Conservation (phyloP, 176 grass and related monocot genomes). For the Raddia distichophylla region DNA sequence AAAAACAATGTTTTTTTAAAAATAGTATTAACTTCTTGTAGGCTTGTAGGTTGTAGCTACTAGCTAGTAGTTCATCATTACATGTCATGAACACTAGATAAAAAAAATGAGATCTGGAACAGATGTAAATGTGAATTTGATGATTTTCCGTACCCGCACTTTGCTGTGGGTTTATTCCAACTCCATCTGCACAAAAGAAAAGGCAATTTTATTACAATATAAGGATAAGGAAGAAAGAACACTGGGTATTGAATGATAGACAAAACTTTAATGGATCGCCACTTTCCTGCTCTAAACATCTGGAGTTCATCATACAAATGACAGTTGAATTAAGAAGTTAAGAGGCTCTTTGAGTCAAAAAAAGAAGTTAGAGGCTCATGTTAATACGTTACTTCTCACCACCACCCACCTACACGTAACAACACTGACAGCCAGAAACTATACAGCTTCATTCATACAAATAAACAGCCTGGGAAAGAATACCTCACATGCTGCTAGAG, state of each 20-base stretch:
- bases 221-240: neutral
- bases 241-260: neutral
- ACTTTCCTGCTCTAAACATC: neutral
- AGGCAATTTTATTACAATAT: neutral
- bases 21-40: neutral
- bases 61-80: neutral
- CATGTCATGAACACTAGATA: neutral
- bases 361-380: neutral
- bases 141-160: constrained; percentile 71
- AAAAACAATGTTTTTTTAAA: neutral
- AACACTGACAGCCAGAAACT: neutral
- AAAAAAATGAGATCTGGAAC: neutral
- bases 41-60: neutral
- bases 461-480: neutral
- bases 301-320: neutral
- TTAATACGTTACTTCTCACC: neutral
- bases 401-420: neutral
- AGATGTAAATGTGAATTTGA: neutral
- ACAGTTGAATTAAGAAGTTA: neutral
- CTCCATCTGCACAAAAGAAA: constrained; percentile 70
- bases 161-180: constrained; percentile 97
- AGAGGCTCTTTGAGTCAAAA: too few relatives aligned
- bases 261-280: neutral
- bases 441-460: neutral
- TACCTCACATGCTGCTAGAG: neutral